Conservation (phyloP, 2,329 filamentous ascomycete genomes). For the Phialocephala sp. region DNA sequence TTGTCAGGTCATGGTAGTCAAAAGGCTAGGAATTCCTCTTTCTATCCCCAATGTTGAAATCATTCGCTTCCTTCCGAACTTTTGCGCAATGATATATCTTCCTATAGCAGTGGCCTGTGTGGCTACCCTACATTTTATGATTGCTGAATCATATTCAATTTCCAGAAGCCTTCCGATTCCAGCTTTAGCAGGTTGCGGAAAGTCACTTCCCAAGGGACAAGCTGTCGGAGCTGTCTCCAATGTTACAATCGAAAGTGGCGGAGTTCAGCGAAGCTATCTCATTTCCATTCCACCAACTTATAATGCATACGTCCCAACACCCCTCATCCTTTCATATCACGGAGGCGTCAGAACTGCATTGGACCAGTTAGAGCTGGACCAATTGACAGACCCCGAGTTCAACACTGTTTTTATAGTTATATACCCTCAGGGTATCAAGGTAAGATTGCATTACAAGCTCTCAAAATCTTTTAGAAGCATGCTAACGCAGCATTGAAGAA, state of each 20-base stretch:
- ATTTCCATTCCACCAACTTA: conserved; percentile 47
- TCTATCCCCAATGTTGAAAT: neutral
- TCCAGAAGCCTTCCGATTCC: neutral
- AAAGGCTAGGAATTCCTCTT: too few relatives aligned
- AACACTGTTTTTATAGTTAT: conserved; percentile 47
- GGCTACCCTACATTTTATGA: neutral
- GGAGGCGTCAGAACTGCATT: conserved; percentile 47
- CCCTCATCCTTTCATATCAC: conserved; percentile 54
- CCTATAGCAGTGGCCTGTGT: neutral
- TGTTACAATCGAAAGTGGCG: conserved; percentile 27
- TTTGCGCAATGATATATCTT: neutral
- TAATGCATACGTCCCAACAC: conserved; percentile 30
- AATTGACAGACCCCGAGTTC: conserved; percentile 46
- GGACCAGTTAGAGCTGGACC: conserved; percentile 38
- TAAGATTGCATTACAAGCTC: conserved; percentile 23
- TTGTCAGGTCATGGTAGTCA: too few relatives aligned
- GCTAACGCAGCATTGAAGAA: conserved; percentile 36
- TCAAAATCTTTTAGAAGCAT: neutral
- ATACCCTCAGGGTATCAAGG: conserved; percentile 51
- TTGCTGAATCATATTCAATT: neutral
- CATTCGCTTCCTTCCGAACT: neutral
- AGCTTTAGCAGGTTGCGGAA: conserved; percentile 21
- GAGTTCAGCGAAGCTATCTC: conserved; percentile 42
- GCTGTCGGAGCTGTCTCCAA: conserved; percentile 20
- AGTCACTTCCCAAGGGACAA: conserved; percentile 23